Evolutionary conservation across 257 asterid genomes (phyloP).

Genomic region (Solanum lignicaule): DNA sequence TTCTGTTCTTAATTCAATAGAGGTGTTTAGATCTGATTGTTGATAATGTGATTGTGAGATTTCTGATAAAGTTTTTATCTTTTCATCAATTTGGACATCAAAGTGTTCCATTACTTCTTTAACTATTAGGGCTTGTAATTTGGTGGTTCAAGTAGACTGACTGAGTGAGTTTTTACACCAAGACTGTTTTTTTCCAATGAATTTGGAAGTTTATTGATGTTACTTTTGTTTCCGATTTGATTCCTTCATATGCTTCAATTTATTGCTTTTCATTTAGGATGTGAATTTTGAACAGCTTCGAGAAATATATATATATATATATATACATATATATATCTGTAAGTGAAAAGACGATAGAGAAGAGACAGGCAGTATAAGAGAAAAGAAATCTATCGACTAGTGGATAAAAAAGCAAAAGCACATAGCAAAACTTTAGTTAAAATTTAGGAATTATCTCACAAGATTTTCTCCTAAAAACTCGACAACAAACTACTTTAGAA

Average conservation of each 20-base stretch:
- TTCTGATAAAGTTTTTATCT: neutral
- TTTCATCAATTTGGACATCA: neutral
- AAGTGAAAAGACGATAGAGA: neutral
- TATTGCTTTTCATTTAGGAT: neutral
- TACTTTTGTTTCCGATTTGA: neutral
- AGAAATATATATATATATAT: neutral
- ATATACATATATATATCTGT: no score
- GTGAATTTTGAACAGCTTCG: neutral
- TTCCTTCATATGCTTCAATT: neutral
- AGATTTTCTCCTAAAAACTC: neutral
- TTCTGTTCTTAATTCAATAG: neutral
- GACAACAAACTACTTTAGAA: neutral
- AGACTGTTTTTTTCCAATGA: slow-evolving; percentile 4
- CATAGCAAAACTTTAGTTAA: neutral
- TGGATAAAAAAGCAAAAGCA: neutral
- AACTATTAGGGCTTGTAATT: neutral
- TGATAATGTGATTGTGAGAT: neutral
- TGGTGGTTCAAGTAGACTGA: neutral
- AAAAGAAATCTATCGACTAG: neutral
- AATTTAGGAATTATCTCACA: neutral
- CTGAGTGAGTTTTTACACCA: neutral
- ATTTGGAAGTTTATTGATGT: slow-evolving; percentile 1
- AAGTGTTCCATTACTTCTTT: neutral
- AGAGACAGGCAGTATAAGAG: neutral
- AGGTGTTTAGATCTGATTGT: slow-evolving; percentile 26